Evolutionary conservation across 2,329 filamentous ascomycete genomes (phyloP).

Genomic region (Bipolaris victoriae): DNA sequence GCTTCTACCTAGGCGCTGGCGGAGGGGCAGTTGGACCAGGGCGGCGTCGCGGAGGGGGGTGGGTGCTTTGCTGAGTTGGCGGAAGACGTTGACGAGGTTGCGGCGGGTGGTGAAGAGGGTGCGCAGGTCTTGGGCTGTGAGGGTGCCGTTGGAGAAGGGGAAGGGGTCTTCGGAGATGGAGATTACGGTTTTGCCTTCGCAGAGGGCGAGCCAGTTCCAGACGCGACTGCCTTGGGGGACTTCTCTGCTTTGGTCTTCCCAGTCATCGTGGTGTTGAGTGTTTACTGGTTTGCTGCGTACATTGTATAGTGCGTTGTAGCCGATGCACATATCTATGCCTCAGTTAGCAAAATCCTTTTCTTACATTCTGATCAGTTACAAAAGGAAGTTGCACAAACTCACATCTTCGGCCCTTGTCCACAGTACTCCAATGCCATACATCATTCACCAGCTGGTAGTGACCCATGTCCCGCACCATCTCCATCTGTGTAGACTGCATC

Average conservation of each 20-base stretch:
- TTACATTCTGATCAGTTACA: background rate
- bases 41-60: constrained; percentile 49
- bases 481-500: constrained; percentile 46
- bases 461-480: constrained; percentile 50
- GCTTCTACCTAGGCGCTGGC: constrained; percentile 53
- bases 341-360: constrained; percentile 9
- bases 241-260: constrained; percentile 39
- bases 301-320: constrained; percentile 69
- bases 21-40: constrained; percentile 53
- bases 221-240: constrained; percentile 60
- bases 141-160: constrained; percentile 46
- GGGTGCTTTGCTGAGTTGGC: constrained; percentile 64
- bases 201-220: constrained; percentile 76
- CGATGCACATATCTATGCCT: constrained; percentile 67
- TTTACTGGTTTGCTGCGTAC: constrained; percentile 35
- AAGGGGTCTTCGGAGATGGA: constrained; percentile 69
- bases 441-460: constrained; percentile 68
- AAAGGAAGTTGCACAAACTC: constrained; percentile 29
- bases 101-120: constrained; percentile 60
- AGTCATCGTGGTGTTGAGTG: constrained; percentile 21
- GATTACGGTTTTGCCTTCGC: constrained; percentile 73
- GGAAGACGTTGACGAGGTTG: constrained; percentile 67
- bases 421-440: constrained; percentile 77
- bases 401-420: constrained; percentile 72
- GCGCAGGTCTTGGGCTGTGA: constrained; percentile 52